Percentiles rank a stretch among this genome's conserved stretches.
These are phyloP conservation scores for Phialophora expanda DNA, from an alignment of 2,329 filamentous ascomycete genomes.

Conservation along the genomic window DNA sequence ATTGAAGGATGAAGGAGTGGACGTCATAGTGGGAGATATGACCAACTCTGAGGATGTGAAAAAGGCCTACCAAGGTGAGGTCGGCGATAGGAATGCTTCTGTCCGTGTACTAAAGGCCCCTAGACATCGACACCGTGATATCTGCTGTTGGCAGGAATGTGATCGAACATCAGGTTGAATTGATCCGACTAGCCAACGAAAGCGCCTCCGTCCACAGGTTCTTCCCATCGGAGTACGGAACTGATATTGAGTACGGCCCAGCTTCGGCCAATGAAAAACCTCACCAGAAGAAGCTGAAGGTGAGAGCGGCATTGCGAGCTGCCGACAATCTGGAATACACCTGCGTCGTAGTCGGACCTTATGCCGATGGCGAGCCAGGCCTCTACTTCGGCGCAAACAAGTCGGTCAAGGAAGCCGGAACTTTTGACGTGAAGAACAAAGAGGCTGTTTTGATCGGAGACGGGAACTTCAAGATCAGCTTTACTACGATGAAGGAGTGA, in stretches of 20 bases:
- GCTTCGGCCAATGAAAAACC: conserved; percentile 65
- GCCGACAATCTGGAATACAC: conserved; percentile 62
- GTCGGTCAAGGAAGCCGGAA: conserved; percentile 52
- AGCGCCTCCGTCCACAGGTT: conserved; percentile 63
- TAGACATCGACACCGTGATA: conserved; percentile 66
- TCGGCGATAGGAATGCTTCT: neutral
- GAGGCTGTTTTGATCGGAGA: conserved; percentile 66
- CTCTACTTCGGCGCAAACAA: conserved; percentile 58
- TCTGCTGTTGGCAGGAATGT: conserved; percentile 67
- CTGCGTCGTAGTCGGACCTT: conserved; percentile 72
- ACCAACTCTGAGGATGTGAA: conserved; percentile 57
- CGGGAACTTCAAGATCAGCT: conserved; percentile 65
- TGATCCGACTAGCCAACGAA: conserved; percentile 64
- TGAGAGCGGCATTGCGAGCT: conserved; percentile 63
- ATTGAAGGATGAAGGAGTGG: conserved; percentile 55
- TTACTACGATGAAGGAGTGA: conserved; percentile 74
- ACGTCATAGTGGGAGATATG: conserved; percentile 63
- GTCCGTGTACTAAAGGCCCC: conserved; percentile 2
- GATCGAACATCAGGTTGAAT: conserved; percentile 63
- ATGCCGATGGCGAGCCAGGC: conserved; percentile 60
- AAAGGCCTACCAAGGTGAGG: conserved; percentile 58
- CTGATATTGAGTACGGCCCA: conserved; percentile 66
- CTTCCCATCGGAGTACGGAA: conserved; percentile 71
- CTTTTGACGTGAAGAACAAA: conserved; percentile 63
- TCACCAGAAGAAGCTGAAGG: conserved; percentile 71